These are phyloP conservation scores for Halophytophthora polymorphica DNA, from an alignment of 352 stramenopile species.

Conservation along the genomic window DNA sequence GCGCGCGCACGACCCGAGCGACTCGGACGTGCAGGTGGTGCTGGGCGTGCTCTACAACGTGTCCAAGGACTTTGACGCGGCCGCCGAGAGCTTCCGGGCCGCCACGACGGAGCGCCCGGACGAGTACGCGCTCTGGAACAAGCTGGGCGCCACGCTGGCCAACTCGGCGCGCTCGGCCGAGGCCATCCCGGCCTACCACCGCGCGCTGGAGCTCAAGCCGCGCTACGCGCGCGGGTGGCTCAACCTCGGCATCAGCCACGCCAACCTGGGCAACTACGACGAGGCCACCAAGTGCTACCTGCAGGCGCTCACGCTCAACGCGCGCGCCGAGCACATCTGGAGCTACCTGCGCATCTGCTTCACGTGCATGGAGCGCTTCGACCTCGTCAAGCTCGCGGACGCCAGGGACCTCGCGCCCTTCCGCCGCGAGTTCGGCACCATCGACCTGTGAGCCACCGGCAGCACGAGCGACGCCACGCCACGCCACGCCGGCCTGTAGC, in stretches of 20 bases:
- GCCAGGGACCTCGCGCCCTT: conserved; percentile 79
- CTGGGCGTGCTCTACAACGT: conserved; percentile 98
- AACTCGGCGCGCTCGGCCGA: conserved; percentile 93
- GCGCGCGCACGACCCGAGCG: conserved; percentile 65
- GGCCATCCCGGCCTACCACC: conserved; percentile 92
- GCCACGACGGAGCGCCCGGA: conserved; percentile 79
- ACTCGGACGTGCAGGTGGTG: conserved; percentile 87
- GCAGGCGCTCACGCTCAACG: conserved; percentile 95
- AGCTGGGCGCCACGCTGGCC: conserved; percentile 95
- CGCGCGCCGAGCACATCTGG: conserved; percentile 95
- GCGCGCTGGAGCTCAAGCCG: conserved; percentile 94
- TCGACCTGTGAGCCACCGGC: conserved; percentile 55
- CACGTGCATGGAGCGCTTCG: conserved; percentile 96
- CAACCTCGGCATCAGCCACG: conserved; percentile 97
- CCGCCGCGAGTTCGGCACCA: conserved; percentile 82
- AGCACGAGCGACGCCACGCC: neutral
- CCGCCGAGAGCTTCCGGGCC: conserved; percentile 86
- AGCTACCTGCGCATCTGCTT: conserved; percentile 98
- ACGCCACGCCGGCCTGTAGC: too few relatives aligned
- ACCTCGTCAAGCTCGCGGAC: conserved; percentile 92
- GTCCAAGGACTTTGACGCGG: conserved; percentile 94
- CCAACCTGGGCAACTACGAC: conserved; percentile 94
- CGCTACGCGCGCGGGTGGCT: conserved; percentile 96
- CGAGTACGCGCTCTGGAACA: conserved; percentile 98
- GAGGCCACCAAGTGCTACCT: conserved; percentile 96